phyloP scores from a whole-genome alignment of 176 grass and related monocot species.

The Zoysia japonica region DNA sequence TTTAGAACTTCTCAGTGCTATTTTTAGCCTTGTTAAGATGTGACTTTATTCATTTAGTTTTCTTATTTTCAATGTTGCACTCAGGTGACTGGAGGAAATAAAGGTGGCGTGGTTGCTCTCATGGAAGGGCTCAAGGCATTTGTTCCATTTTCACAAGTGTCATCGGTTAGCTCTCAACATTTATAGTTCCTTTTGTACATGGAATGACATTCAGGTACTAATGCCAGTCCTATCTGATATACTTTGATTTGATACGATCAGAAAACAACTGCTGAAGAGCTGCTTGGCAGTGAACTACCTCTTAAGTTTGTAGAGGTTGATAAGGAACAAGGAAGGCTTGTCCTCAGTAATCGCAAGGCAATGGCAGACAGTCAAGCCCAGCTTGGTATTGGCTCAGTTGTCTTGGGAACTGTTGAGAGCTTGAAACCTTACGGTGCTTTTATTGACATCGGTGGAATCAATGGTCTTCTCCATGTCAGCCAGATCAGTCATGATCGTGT shows the following conservation, averaged over 20 bases:
- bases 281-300: conserved; percentile 72
- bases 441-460: conserved; percentile 94
- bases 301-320: conserved; percentile 96
- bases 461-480: conserved; percentile 96
- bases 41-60: conserved; percentile 11
- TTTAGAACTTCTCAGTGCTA: not conserved
- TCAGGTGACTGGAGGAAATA: conserved; percentile 87
- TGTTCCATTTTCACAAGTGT: conserved; percentile 95
- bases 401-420: conserved; percentile 89
- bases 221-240: not conserved
- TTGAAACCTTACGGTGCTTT: conserved; percentile 94
- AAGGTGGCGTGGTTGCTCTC: conserved; percentile 83
- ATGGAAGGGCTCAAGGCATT: conserved; percentile 86
- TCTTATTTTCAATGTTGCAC: conserved; percentile 29
- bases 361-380: conserved; percentile 94
- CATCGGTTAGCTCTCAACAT: conserved; percentile 54
- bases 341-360: conserved; percentile 94
- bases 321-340: conserved; percentile 85
- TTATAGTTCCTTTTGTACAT: conserved; percentile 23
- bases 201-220: conserved; percentile 17
- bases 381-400: conserved; percentile 93
- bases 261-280: conserved; percentile 76
- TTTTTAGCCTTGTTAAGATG: conserved; percentile 20
- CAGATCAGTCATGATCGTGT: conserved; percentile 99
- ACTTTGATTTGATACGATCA: conserved; percentile 35